Conservation (phyloP, 2,329 filamentous ascomycete species). For the Fusarium phyllophilum region DNA sequence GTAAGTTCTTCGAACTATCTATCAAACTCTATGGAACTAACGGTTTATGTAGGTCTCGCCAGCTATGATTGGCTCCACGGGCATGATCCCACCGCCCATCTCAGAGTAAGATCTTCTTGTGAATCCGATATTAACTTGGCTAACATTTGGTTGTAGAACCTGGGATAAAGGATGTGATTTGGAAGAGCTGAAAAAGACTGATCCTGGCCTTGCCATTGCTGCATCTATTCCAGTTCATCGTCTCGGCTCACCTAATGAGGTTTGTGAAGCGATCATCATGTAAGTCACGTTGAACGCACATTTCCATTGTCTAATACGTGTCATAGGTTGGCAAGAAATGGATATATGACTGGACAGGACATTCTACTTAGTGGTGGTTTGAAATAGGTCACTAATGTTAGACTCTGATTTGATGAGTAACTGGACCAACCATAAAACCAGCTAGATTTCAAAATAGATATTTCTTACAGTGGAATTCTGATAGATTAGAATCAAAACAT, state of each 20-base stretch:
- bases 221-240: slow-evolving; percentile 48
- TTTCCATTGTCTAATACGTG: not conserved
- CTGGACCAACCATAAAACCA: not conserved
- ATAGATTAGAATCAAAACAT: not conserved
- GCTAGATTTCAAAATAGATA: not conserved
- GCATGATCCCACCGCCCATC: slow-evolving; percentile 49
- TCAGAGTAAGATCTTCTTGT: slow-evolving; percentile 33
- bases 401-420: not conserved
- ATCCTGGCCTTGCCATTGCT: slow-evolving; percentile 50
- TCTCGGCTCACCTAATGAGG: slow-evolving; percentile 49
- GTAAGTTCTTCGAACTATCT: slow-evolving; percentile 22
- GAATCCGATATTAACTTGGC: not conserved
- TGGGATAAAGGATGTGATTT: slow-evolving; percentile 47
- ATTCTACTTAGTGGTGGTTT: slow-evolving; percentile 13
- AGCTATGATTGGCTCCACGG: slow-evolving; percentile 51
- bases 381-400: not conserved
- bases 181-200: slow-evolving; percentile 43
- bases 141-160: slow-evolving; percentile 31
- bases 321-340: slow-evolving; percentile 12
- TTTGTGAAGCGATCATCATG: slow-evolving; percentile 49
- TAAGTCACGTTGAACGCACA: slow-evolving; percentile 20
- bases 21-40: not conserved
- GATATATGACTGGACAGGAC: slow-evolving; percentile 25
- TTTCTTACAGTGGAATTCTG: not conserved
- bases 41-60: slow-evolving; percentile 43